Evolutionary conservation across 495 filamentous ascomycete genomes (phyloP), one percentile per base, ranked within the genome.

Genomic region (Staphylotrichum longicolle): DNA sequence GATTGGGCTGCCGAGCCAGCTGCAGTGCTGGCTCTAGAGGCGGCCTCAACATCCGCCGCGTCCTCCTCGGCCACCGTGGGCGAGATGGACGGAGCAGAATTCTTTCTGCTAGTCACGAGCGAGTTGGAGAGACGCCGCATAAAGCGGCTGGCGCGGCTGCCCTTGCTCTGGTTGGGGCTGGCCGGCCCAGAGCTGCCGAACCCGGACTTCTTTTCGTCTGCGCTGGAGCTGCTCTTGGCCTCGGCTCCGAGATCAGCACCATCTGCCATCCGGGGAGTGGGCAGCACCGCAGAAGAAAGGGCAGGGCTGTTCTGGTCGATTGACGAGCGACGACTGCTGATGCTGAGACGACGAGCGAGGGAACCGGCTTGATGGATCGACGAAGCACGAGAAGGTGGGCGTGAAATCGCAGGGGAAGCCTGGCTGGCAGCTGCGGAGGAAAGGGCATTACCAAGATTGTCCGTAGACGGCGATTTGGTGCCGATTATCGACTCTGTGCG

Each of bases 41-140:
- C 72, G 12, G 74, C 74, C 47, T 73, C 77, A 2, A 79, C 67
- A 54, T 85, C 75, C 39, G 73, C 73, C 54, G 71, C 72, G 51
- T 84, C 79, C 65, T 88, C 85, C 69, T 91, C 88, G 45, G 86
- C 81, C 27, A 88, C 80, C 2, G 82, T 78, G n/a, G 83, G 78
- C 34, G 81, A 82, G 59, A 88, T 81, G 2, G 72, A 65, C 32
- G 82, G 80, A 8, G 80, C 74, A 8, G 83, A 68, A 67, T 78
- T 87, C 70, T 88, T 88, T 57, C 72, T 84, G 30, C 74, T 78
- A 0, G 83, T 78, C 37, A 80, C 84, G 14, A 92, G 80, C 14
- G 80, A 80, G 55, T 83, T 87, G 39, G 88, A 91, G 77, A 96
- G 86, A 15, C 91, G 86, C 47, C 89, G 86, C 70, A 96, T 86